Percentiles rank a stretch among this genome's conserved stretches.
Conservation (phyloP, 2,329 filamentous ascomycete genomes). For the Hymenoscyphus occultus region DNA sequence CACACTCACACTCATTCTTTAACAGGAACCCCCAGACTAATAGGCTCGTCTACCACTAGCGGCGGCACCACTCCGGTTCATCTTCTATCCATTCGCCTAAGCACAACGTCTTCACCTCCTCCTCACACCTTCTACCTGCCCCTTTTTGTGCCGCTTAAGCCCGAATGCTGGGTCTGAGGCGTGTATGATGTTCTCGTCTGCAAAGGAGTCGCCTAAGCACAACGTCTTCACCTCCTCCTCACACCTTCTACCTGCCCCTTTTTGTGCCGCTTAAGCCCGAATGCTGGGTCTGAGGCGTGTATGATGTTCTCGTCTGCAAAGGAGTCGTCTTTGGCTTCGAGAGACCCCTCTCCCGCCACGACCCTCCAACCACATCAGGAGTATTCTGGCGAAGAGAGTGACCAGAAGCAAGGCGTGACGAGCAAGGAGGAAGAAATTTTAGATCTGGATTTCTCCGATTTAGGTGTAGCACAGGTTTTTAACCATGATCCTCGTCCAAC, state of each 20-base stretch:
- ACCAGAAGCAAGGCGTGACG: not conserved
- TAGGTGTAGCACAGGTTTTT: slow-evolving; percentile 67
- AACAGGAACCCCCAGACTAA: not conserved
- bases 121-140: not conserved
- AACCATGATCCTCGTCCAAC: slow-evolving; percentile 73
- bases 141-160: not conserved
- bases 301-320: slow-evolving; percentile 1
- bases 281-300: not conserved
- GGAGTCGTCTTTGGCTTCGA: not conserved
- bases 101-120: not conserved
- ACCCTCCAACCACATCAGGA: not conserved
- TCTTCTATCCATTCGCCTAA: not conserved
- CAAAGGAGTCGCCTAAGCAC: not conserved
- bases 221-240: too few relatives aligned
- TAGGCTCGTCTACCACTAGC: not conserved
- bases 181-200: slow-evolving; percentile 1
- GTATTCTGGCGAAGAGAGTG: not conserved
- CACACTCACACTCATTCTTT: not conserved
- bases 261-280: not conserved
- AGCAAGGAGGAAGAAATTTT: not conserved
- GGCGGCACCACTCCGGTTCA: not conserved
- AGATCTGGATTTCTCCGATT: not conserved
- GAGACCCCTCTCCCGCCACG: not conserved
- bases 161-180: not conserved
- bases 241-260: not conserved